Evolutionary conservation across 2,329 filamentous ascomycete species (phyloP), one percentile per base, ranked within the genome.

Genomic region (Pseudocercospora vitis): DNA sequence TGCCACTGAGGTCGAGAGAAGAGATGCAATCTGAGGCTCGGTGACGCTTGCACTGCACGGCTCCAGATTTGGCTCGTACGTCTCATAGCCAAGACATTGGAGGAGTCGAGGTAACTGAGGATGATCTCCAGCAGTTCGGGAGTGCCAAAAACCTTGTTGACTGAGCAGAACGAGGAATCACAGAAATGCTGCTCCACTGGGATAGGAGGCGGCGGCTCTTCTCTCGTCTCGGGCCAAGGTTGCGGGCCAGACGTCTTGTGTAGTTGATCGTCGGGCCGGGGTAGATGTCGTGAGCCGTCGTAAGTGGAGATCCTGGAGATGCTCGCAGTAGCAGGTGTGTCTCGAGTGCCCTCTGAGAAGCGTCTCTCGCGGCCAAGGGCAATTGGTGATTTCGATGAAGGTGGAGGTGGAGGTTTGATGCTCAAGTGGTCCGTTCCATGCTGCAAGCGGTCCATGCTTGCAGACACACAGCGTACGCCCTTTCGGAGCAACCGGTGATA

Each of bases 91-190:
- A 64, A 44, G 28, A 68, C 50, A 28, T 63, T 40, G 6, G 28
- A 21, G n/a, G 62, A 59, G 24, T 60, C 52, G 14, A 66, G 45
- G 28, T 46, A 55, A 37, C 18, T 50, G 7, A 66, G 53, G 3
- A 66, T 52, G 16, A 56, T 49, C 19, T 62, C 64, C 4, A 66
- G 55, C 2, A 68, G 53, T 37, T 68, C 65, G 1, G 60, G 59
- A 6, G 56, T 65, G 7, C 50, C 45, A 18, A 66, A 56, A n/a
- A 62, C 56, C 32, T 58, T 57, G 4, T n/a, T 26, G 3, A 61
- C 55, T 4, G 65, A 51, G 48, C 65, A 68, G 12, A 40, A 32
- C 19, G 49, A 23, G 4, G 52, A 16, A 12, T 29, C 31, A 23
- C 47, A 46, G 29, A 21, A 21, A 21, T 56, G 50, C 18, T 46